Percentiles rank a stretch among this genome's conserved stretches.
These are phyloP conservation scores for Leptographium wingfieldii DNA, from an alignment of 2,329 filamentous ascomycete genomes.

Conservation along the genomic window DNA sequence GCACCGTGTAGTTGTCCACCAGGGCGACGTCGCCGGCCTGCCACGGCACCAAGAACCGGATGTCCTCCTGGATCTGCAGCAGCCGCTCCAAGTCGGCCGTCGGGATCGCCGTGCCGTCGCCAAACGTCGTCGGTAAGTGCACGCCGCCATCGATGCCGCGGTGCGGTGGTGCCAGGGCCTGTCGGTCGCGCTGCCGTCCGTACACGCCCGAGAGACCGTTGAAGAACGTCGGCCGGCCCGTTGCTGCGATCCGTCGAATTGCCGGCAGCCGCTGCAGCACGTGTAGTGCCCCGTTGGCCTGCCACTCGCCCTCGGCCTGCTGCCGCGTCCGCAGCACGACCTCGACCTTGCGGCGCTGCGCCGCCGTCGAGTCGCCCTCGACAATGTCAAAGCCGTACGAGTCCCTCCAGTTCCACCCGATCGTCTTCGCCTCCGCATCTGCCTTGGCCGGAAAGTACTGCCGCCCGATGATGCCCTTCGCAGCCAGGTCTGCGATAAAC, in stretches of 20 bases:
- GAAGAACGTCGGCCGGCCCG: conserved; percentile 3
- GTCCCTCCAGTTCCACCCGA: conserved; percentile 11
- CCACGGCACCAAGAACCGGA: conserved; percentile 9
- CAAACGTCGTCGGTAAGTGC: no score
- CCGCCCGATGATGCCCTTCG: conserved; percentile 7
- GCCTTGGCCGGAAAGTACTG: conserved; percentile 10
- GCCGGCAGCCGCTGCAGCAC: conserved; percentile 8
- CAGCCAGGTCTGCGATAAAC: conserved; percentile 5
- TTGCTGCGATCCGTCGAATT: conserved; percentile 5
- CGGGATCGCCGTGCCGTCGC: neutral
- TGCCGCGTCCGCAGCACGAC: neutral
- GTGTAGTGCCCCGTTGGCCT: conserved; percentile 8
- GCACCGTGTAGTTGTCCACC: conserved; percentile 9
- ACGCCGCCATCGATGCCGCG: no score
- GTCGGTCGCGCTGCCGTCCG: conserved; percentile 2
- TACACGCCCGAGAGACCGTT: conserved; percentile 9
- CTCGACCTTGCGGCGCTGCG: conserved; percentile 8
- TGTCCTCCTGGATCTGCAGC: conserved; percentile 6
- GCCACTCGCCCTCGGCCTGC: conserved; percentile 8
- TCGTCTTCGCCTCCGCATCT: conserved; percentile 6
- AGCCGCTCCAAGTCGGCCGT: conserved; percentile 5
- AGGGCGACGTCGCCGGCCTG: conserved; percentile 8
- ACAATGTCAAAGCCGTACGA: conserved; percentile 9
- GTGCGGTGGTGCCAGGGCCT: no score
- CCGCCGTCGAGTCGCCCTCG: conserved; percentile 1